phyloP scores from a whole-genome alignment of 208 protist genomes.

The Acanthamoeba polyphaga region DNA sequence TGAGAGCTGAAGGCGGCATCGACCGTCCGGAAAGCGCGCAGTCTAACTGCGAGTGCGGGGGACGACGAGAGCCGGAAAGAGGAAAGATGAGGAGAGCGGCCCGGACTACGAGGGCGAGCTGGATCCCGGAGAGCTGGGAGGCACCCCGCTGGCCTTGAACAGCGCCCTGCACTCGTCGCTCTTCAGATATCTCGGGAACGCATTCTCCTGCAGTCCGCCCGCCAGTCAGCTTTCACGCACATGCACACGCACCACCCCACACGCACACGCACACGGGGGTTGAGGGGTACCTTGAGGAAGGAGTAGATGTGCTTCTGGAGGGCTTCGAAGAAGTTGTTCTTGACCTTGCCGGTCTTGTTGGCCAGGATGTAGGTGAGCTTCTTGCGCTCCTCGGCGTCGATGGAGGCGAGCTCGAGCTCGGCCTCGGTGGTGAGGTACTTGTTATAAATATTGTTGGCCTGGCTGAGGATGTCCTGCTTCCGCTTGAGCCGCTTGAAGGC shows the following conservation, averaged over 20 bases:
- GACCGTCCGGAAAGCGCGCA: background rate
- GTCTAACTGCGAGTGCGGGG: background rate
- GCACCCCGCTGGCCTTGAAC: background rate
- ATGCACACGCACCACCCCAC: background rate
- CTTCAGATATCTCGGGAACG: background rate
- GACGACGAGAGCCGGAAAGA: background rate
- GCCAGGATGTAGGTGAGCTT: slow-evolving; percentile 55
- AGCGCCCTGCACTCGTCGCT: background rate
- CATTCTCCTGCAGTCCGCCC: background rate
- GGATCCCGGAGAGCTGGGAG: too few species aligned
- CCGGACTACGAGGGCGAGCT: background rate
- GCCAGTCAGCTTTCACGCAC: background rate
- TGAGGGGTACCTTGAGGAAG: background rate
- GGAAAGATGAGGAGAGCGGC: background rate
- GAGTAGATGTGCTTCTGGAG: slow-evolving; percentile 27
- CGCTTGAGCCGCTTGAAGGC: slow-evolving; percentile 63
- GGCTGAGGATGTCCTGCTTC: slow-evolving; percentile 57
- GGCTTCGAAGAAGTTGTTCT: slow-evolving; percentile 60
- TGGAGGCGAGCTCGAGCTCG: slow-evolving; percentile 18
- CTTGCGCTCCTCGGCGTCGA: slow-evolving; percentile 64
- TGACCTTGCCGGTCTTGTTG: slow-evolving; percentile 66
- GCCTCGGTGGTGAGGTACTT: slow-evolving; percentile 65
- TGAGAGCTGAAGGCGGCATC: background rate
- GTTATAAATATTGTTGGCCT: slow-evolving; percentile 59
- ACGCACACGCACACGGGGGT: background rate